Evolutionary conservation across 208 protist species (phyloP), one percentile per base, ranked within the genome.

Genomic region (Trypanosoma congolense): DNA sequence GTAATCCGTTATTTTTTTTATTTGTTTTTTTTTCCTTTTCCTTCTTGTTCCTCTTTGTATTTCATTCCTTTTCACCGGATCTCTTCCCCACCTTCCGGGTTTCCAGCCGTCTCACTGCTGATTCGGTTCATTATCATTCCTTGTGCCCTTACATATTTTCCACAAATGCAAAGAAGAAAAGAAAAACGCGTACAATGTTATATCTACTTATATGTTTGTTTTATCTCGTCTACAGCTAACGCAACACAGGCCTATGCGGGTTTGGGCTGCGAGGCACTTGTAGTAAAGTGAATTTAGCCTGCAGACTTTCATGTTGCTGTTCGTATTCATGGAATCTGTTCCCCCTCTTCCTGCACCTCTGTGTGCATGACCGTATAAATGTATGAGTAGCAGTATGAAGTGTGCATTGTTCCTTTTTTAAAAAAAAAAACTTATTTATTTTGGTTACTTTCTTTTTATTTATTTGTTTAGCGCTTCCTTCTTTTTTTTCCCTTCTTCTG

Each of bases 31-130:
- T 64, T 43, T 41, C 12, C 16, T 48, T 43, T 63, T 65, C 50
- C 57, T 41, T 60, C 40, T 64, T 51, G 63, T 50, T 59, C 40
- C 52, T 59, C 33, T 24, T 41, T 45, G 5, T 25, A 25, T 28
- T 42, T 52, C 2, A 24, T 12, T 16, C 40, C 14, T 41, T 55
- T 61, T n/a, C n/a, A n/a, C n/a, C n/a, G n/a, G n/a, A n/a, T n/a
- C n/a, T n/a, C n/a, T n/a, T n/a, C n/a, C n/a, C n/a, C n/a, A n/a
- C n/a, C n/a, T 41, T 41, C 30, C 22, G 33, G 14, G 30, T 14
- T 16, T 42, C 18, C 12, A 9, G 8, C 35, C 6, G 33, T 38
- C 12, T 12, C 33, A 12, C 33, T 38, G 12, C 12, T 38, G 6
- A 38, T 38, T 12, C 33, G 33, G 9, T 38, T 12, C 33, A 38